A percentile compares a stretch with the other conserved stretches of the same genome.
Conservation (phyloP, 208 protist genomes). For the Leishmania gerbilli region DNA sequence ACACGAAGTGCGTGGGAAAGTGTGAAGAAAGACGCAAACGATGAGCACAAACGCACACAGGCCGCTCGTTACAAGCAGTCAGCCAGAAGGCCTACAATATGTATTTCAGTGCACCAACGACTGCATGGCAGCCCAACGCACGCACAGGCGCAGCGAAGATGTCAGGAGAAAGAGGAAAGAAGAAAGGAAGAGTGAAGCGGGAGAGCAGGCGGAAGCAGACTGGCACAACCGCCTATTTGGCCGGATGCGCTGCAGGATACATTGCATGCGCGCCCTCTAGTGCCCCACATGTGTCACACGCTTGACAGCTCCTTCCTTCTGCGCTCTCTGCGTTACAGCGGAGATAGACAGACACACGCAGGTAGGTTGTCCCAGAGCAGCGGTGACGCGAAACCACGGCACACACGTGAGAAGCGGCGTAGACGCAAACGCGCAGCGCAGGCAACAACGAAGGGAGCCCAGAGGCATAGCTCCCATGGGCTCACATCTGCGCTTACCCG, state of each 20-base stretch:
- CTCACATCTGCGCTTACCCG: background rate
- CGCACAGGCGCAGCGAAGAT: background rate
- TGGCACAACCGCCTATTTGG: background rate
- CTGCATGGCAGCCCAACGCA: background rate
- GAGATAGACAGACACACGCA: background rate
- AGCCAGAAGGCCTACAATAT: background rate
- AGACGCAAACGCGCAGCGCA: background rate
- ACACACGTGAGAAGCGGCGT: background rate
- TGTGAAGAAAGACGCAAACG: background rate
- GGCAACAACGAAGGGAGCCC: background rate
- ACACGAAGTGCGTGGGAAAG: background rate
- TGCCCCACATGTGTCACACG: background rate
- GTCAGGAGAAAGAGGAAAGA: background rate
- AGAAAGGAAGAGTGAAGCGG: background rate
- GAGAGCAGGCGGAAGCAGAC: background rate
- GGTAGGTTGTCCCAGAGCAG: background rate
- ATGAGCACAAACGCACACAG: background rate
- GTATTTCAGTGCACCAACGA: background rate
- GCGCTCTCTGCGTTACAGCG: background rate
- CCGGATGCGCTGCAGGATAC: background rate
- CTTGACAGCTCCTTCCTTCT: background rate
- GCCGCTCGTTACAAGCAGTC: background rate
- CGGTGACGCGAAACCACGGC: background rate
- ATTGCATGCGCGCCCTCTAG: background rate
- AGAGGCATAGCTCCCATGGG: background rate